These are phyloP conservation scores for Penicillium sp. DNA, from an alignment of 2,329 filamentous ascomycete species.

Conservation along the genomic window DNA sequence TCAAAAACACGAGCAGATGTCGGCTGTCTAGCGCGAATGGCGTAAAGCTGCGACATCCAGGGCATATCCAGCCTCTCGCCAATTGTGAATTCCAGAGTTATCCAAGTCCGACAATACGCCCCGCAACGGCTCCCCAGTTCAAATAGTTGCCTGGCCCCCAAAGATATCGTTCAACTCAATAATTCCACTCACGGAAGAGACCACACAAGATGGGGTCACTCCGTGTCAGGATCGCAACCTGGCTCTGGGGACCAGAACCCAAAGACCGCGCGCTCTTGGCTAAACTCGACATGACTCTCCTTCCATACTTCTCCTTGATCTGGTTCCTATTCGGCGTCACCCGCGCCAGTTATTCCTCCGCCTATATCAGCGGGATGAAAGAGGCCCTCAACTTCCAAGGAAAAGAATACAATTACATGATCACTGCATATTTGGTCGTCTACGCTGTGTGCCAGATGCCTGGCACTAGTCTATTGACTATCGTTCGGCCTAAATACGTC, in stretches of 20 bases:
- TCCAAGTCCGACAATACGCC: not conserved
- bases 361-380: slow-evolving; percentile 48
- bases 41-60: not conserved
- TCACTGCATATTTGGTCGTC: slow-evolving; percentile 38
- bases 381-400: slow-evolving; percentile 42
- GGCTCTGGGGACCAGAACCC: slow-evolving; percentile 17
- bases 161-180: not conserved
- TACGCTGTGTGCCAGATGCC: slow-evolving; percentile 52
- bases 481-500: slow-evolving; percentile 45
- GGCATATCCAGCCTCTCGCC: not conserved
- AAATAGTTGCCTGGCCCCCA: not conserved
- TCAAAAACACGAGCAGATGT: not conserved
- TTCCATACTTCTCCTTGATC: slow-evolving; percentile 51
- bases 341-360: slow-evolving; percentile 47
- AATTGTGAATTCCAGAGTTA: not conserved
- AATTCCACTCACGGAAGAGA: too few species aligned
- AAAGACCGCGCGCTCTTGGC: slow-evolving; percentile 30
- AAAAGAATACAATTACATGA: slow-evolving; percentile 48
- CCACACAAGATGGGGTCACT: slow-evolving; percentile 6
- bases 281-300: slow-evolving; percentile 46
- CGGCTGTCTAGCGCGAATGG: not conserved
- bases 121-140: not conserved
- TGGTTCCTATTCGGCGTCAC: slow-evolving; percentile 53
- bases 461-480: slow-evolving; percentile 44
- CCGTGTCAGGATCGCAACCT: slow-evolving; percentile 12